Evolutionary conservation across 306 rosid genomes (phyloP), one percentile per base, ranked within the genome.

Genomic region (Acacia confusa): DNA sequence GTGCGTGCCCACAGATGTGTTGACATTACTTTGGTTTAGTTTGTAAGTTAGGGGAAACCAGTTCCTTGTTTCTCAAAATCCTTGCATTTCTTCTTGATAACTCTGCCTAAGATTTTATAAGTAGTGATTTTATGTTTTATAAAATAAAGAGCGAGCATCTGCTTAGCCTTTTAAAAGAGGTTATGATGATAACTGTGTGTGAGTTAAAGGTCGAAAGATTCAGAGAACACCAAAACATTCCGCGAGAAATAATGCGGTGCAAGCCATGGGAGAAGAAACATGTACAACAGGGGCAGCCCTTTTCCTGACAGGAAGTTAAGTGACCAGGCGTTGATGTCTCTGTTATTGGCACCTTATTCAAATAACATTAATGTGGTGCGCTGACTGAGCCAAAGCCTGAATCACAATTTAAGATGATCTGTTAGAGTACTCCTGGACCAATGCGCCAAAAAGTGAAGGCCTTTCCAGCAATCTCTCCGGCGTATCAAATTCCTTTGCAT

Each of bases 391-490:
- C 25, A 6, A 57, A 79, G 45, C 13, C 38, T 36, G 40, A 64
- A 53, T 75, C 0, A 50, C 32, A 25, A 4, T 77, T 80, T 80
- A 48, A 38, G 87, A 55, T 14, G 97, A 88, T 63, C 98, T 91
- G 67, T 86, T 91, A 53, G 97, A 88, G 52, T 92, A 92, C 88
- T 95, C 98, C 68, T 92, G 94, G 60, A 95, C 97, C 83, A 95
- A 79, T 72, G 92, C 92, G 16, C 84, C 92, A 68, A 95, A 92
- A 41, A 91, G 79, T 19, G 98, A 85, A 22, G 44, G 90, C 81
- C 87, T 82, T 79, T 93, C 95, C 7, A 95, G 85, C 91, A 95
- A 88, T 38, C 81, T 85, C 13, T 95, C 85, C 19, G 97, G 97
- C 74, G 58, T 82, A 84, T 95, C 99, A 47, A 81, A 95, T 85